Evolutionary conservation across 2,329 filamentous ascomycete genomes (phyloP), one percentile per base, ranked within the genome.

Genomic region (Cryphonectria naterciae): DNA sequence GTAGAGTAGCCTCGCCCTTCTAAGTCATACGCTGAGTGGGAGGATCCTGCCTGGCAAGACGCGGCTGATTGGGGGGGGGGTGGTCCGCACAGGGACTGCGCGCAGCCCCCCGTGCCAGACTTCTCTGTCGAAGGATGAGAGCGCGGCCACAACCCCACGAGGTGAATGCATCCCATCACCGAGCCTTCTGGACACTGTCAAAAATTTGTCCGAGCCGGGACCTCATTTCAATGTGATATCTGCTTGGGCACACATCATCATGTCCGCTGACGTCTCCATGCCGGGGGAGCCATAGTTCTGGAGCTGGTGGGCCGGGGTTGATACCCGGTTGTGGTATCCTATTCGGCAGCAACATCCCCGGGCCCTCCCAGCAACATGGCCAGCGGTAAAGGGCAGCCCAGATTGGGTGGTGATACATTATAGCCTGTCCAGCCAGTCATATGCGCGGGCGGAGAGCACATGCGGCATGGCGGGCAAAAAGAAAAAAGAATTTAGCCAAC

Each of bases 291-390:
- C 19, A 52, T 28, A 65, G 63, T 28, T 28, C 41, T 52, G 28
- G 63, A 46, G 63, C 63, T 35, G 52, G 63, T 32, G 28, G 46
- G 17, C 63, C 43, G 41, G 63, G 63, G 63, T 49, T 65, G 63
- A 49, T 65, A 28, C 63, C 63, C 63, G 63, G 41, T 35, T 65
- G 41, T 32, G 41, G 63, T 43, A 52, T 49, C 63, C 63, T 49
- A 65, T 65, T 65, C 41, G 63, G 41, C 43, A 46, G 25, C 41
- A 52, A 52, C 8, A 52, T 32, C 28, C 63, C 63, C 63, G 63
- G 58, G 35, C 32, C 10, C 63, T 46, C 11, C 28, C n/a, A 28
- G 28, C 28, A 25, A 19, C 6, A 65, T n/a, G 63, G 43, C 63
- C 17, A n/a, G 41, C 41, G 41, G 63, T 28, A 35, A 52, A 46